Conservation (phyloP, 2,329 filamentous ascomycete genomes). For the Tolypocladium ophioglossoides region DNA sequence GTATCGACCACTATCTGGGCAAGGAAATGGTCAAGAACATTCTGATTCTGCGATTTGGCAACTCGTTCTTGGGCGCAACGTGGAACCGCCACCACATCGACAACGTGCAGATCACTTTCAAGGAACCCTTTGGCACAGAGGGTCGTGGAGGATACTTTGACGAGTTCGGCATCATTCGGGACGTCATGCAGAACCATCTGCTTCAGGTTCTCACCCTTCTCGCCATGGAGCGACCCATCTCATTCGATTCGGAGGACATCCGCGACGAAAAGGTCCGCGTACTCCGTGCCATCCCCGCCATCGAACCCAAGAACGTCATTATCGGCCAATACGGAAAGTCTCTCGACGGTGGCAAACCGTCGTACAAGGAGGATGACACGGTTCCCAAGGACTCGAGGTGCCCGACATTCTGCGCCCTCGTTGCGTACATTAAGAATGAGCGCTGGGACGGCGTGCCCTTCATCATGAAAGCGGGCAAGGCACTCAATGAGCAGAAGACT, state of each 20-base stretch:
- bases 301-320: conserved; percentile 99
- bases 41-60: conserved; percentile 92
- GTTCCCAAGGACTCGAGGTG: conserved; percentile 95
- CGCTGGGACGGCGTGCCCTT: conserved; percentile 98
- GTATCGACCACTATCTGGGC: conserved; percentile 97
- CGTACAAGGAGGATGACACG: conserved; percentile 97
- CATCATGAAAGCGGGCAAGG: conserved; percentile 98
- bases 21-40: conserved; percentile 99
- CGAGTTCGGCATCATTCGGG: conserved; percentile 97
- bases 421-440: conserved; percentile 99
- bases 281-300: conserved; percentile 81
- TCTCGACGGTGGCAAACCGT: conserved; percentile 88
- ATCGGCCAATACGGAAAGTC: conserved; percentile 98
- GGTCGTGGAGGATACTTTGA: conserved; percentile 98
- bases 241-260: conserved; percentile 95
- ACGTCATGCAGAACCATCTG: conserved; percentile 99
- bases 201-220: conserved; percentile 92
- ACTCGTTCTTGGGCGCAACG: conserved; percentile 95
- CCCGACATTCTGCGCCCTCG: conserved; percentile 95
- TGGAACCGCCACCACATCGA: conserved; percentile 99
- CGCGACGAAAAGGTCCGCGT: conserved; percentile 98
- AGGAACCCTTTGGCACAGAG: conserved; percentile 97
- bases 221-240: conserved; percentile 96
- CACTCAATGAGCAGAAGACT: conserved; percentile 98
- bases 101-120: conserved; percentile 98